A percentile compares a stretch with the other conserved stretches of the same genome.
phyloP scores from a whole-genome alignment of 371 early-diverging fungal species.

The Circinella umbellata region DNA sequence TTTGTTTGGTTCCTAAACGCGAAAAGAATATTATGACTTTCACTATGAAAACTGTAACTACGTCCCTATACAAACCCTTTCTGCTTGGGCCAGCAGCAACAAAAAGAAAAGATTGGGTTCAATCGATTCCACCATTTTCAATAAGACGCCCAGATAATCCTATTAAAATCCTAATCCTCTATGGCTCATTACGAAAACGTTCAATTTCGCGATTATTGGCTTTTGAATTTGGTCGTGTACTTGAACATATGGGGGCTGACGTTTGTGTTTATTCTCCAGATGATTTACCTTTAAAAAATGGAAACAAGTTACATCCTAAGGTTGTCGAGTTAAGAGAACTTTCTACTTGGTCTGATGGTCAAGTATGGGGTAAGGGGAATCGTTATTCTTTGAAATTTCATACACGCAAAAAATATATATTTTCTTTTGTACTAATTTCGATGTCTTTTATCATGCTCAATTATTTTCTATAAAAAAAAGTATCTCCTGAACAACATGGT shows the following conservation, averaged over 20 bases:
- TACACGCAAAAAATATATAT: no score
- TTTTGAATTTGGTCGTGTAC: constrained; percentile 1
- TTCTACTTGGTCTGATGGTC: not conserved
- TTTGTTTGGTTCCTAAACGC: no score
- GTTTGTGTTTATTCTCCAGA: not conserved
- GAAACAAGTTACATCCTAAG: constrained; percentile 1
- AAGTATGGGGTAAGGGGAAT: not conserved
- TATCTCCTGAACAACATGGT: constrained; percentile 2
- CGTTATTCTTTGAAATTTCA: no score
- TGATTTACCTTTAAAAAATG: not conserved
- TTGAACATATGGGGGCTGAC: constrained; percentile 2
- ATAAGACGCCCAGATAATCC: not conserved
- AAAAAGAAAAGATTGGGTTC: constrained; percentile 3
- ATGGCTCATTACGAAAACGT: constrained; percentile 1
- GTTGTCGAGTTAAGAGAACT: not conserved
- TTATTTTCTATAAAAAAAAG: no score
- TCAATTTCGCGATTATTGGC: not conserved
- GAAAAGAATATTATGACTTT: no score
- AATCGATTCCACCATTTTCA: not conserved
- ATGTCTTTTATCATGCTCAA: no score
- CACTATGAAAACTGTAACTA: not conserved
- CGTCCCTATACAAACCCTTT: not conserved
- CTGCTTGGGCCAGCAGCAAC: no score
- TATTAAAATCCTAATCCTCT: not conserved
- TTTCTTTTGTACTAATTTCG: no score